Evolutionary conservation across 768 basidiomycete genomes (phyloP).

Genomic region (Naganishia vaughanmartiniae): DNA sequence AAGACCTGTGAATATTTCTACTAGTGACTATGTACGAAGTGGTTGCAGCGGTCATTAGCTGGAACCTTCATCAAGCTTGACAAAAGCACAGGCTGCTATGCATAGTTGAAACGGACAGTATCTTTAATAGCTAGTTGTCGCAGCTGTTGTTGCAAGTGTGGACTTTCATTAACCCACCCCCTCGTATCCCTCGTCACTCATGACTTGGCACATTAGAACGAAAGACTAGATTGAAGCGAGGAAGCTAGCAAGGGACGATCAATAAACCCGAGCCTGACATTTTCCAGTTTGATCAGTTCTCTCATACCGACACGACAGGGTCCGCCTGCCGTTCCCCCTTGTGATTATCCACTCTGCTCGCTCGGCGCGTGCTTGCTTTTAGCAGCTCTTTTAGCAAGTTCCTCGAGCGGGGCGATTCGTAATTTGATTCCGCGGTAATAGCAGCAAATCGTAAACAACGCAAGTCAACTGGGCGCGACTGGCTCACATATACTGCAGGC

Average conservation of each 20-base stretch:
- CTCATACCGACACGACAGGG: background rate
- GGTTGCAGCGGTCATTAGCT: no score
- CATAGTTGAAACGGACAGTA: no score
- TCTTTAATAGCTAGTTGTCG: no score
- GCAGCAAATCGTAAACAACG: constrained; percentile 20
- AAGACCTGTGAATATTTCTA: no score
- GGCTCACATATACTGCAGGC: constrained; percentile 20
- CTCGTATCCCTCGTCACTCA: background rate
- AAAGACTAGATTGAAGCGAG: no score
- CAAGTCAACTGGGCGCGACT: constrained; percentile 1
- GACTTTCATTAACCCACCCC: background rate
- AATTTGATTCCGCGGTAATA: constrained; percentile 6
- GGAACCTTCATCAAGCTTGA: no score
- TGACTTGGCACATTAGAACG: background rate
- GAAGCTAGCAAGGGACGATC: no score
- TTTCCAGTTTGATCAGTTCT: background rate
- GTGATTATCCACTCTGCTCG: background rate
- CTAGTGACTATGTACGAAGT: no score
- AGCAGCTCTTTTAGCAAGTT: no score
- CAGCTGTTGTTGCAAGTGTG: no score
- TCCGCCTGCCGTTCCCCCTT: background rate
- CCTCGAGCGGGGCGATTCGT: constrained; percentile 12
- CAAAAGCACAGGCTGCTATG: no score
- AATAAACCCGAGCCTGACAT: constrained; percentile 12
- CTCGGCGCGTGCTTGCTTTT: constrained; percentile 8